Conservation (phyloP, 225 moss, liverwort and hornwort species). For the Thuidium tamariscinum region DNA sequence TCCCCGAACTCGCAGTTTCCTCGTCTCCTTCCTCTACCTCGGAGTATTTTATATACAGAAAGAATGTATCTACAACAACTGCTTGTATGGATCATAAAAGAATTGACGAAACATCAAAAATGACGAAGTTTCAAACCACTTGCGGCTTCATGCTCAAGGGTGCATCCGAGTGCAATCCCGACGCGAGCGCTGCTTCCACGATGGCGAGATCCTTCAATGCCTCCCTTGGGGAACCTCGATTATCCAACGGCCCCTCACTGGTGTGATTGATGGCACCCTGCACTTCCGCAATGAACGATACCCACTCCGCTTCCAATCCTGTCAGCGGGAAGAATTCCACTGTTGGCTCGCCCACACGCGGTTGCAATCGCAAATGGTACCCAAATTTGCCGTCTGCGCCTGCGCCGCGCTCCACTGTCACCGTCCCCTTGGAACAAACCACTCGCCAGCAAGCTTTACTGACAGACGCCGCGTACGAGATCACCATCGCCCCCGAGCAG, state of each 20-base stretch:
- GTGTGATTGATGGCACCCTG: conserved; percentile 14
- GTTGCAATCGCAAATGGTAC: conserved; percentile 35
- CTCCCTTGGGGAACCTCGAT: conserved; percentile 36
- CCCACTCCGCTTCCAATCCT: conserved; percentile 38
- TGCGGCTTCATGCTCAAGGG: conserved; percentile 44
- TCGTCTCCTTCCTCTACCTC: not conserved
- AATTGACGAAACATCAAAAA: not conserved
- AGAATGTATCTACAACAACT: conserved; percentile 17
- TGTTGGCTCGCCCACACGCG: conserved; percentile 3
- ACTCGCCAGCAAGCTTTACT: conserved; percentile 82
- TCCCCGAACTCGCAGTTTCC: not conserved
- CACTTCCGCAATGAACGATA: conserved; percentile 31
- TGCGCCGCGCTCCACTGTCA: conserved; percentile 66
- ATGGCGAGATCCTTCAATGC: conserved; percentile 48
- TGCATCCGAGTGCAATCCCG: conserved; percentile 38
- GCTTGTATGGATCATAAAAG: not conserved
- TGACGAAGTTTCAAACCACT: not conserved
- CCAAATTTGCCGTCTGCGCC: conserved; percentile 46
- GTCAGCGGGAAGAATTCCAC: conserved; percentile 25
- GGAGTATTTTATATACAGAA: not conserved
- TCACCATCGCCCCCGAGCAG: conserved; percentile 77
- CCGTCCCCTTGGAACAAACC: conserved; percentile 59
- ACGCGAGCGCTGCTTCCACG: conserved; percentile 51
- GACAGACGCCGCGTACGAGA: conserved; percentile 66
- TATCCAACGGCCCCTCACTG: not conserved